Conservation (phyloP, 2,329 filamentous ascomycete species). For the Claviceps quebecensis region DNA sequence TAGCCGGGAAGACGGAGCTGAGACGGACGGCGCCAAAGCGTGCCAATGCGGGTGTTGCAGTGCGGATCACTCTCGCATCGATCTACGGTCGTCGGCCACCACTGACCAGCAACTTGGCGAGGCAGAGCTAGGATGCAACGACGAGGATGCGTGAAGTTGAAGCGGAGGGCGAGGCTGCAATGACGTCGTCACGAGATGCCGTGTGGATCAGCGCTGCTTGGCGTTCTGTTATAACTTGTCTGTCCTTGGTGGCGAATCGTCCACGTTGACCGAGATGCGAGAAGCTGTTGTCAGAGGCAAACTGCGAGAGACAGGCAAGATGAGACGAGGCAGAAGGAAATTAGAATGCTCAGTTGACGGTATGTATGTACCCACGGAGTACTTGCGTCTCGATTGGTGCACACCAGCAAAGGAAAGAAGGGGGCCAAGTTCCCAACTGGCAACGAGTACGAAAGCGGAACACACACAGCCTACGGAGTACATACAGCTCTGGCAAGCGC, state of each 20-base stretch:
- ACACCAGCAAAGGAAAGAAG: neutral
- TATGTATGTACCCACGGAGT: neutral
- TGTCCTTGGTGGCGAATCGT: neutral
- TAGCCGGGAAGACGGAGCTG: neutral
- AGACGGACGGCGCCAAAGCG: neutral
- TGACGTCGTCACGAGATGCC: conserved; percentile 4
- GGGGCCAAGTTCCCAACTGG: neutral
- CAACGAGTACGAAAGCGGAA: neutral
- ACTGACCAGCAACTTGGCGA: neutral
- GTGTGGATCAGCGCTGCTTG: neutral
- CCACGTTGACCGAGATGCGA: neutral
- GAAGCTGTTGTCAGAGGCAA: neutral
- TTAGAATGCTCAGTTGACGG: neutral
- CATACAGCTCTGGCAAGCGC: neutral
- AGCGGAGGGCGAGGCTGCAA: neutral
- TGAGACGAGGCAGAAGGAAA: neutral
- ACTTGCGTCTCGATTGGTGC: neutral
- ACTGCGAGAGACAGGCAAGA: neutral
- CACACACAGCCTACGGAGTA: too few species aligned
- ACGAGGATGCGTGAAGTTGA: neutral
- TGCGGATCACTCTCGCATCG: conserved; percentile 8
- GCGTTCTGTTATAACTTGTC: neutral
- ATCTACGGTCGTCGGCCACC: neutral
- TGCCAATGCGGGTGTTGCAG: conserved; percentile 1
- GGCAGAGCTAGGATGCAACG: conserved; percentile 1